Evolutionary conservation across 805 yeast species (phyloP).

Genomic region (Sugiyamaella qingdaonensis): DNA sequence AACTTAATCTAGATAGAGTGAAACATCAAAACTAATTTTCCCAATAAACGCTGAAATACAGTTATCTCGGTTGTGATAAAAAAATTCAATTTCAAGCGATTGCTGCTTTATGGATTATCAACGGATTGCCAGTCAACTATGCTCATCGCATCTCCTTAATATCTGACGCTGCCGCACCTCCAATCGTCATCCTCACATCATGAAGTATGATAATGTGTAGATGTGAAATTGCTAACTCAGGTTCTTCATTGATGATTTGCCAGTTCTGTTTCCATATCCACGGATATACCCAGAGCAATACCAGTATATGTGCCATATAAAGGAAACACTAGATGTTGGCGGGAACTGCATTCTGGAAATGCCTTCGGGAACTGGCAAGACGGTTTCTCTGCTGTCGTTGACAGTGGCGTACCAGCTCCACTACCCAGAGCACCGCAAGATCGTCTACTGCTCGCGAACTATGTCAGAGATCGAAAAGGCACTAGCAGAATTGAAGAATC

Average conservation of each 20-base stretch:
- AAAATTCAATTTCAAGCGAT: no score
- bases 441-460: constrained; percentile 97
- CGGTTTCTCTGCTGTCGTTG: constrained; percentile 83
- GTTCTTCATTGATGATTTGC: constrained; percentile 91
- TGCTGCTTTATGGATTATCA: no score
- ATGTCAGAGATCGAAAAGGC: constrained; percentile 99
- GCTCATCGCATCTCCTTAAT: no score
- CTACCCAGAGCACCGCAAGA: constrained; percentile 90
- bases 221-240: constrained; percentile 33
- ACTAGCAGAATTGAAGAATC: constrained; percentile 76
- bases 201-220: constrained; percentile 1
- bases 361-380: constrained; percentile 99
- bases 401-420: constrained; percentile 93
- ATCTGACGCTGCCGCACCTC: not conserved
- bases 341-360: constrained; percentile 95
- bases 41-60: no score
- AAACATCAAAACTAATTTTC: no score
- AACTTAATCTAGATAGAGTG: no score
- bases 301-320: constrained; percentile 95
- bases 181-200: not conserved
- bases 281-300: constrained; percentile 97
- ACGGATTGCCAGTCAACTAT: no score
- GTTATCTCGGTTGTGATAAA: no score
- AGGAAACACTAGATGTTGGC: constrained; percentile 89
- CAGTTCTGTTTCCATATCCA: constrained; percentile 94